Conservation (phyloP, 2,329 filamentous ascomycete species). For the Colletotrichum cordylinicola region DNA sequence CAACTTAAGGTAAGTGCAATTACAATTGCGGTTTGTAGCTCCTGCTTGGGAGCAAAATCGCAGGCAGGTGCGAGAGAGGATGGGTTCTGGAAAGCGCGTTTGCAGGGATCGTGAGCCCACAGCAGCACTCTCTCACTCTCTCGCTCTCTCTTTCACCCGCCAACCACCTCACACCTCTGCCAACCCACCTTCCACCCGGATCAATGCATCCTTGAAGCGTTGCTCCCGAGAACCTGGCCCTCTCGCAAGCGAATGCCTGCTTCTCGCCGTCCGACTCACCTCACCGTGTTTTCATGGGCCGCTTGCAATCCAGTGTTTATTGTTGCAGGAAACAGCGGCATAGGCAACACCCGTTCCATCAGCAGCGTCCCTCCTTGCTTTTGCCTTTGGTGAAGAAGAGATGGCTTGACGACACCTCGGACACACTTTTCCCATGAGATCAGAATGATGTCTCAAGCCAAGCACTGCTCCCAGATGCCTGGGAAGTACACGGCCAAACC, state of each 20-base stretch:
- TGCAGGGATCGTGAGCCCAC: not conserved
- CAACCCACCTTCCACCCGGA: not conserved
- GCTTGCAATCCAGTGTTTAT: not conserved
- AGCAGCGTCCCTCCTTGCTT: constrained; percentile 10
- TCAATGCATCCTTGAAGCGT: not conserved
- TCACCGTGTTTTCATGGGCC: not conserved
- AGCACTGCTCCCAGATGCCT: not conserved
- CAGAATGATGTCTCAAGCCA: constrained; percentile 17
- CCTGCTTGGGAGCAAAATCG: not conserved
- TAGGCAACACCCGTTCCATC: not conserved
- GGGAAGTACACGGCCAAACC: not conserved
- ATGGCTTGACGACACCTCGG: not conserved
- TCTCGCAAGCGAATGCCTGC: constrained; percentile 9
- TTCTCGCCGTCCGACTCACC: not conserved
- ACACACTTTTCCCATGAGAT: not conserved
- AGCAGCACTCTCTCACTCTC: not conserved
- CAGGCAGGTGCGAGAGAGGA: not conserved
- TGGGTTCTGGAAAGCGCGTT: not conserved
- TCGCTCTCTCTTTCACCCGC: not conserved
- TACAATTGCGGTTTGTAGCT: not conserved
- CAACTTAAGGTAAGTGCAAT: not conserved
- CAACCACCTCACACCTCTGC: not conserved
- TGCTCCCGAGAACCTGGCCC: not conserved
- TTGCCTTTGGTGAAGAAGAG: not conserved
- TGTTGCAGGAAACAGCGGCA: constrained; percentile 11